Conservation (phyloP, 1,139 yeast species). For the Zygoascus meyerae region DNA sequence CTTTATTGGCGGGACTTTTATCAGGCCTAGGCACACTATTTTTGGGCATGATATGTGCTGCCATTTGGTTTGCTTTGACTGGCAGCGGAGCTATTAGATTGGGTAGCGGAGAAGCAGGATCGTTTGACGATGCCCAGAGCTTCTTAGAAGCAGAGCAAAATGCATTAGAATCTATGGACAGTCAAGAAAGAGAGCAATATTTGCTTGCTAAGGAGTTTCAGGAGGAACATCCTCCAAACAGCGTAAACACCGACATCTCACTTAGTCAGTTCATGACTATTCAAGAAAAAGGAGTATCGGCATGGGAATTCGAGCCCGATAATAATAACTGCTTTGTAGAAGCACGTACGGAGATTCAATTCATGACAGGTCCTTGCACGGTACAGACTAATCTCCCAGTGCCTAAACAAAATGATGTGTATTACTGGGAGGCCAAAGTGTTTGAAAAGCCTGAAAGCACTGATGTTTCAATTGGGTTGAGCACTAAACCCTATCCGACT, state of each 20-base stretch:
- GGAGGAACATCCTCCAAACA: constrained; percentile 42
- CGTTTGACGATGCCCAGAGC: constrained; percentile 60
- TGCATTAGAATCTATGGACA: constrained; percentile 63
- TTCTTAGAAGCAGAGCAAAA: constrained; percentile 60
- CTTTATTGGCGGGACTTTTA: constrained; percentile 33
- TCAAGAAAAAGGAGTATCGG: constrained; percentile 87
- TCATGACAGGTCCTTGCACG: constrained; percentile 64
- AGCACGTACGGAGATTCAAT: constrained; percentile 72
- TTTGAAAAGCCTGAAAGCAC: constrained; percentile 58
- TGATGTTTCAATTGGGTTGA: constrained; percentile 64
- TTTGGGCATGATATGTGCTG: constrained; percentile 30
- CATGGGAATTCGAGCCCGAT: constrained; percentile 88
- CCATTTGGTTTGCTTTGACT: constrained; percentile 32
- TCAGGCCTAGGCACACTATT: constrained; percentile 35
- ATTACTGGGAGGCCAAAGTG: constrained; percentile 81
- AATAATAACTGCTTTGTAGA: constrained; percentile 54
- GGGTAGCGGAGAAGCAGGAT: constrained; percentile 46
- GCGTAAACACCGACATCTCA: constrained; percentile 36
- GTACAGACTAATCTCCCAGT: constrained; percentile 82
- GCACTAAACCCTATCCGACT: constrained; percentile 84
- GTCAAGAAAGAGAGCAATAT: constrained; percentile 38
- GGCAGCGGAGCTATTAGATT: constrained; percentile 35
- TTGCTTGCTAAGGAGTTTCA: constrained; percentile 54
- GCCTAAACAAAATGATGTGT: constrained; percentile 79
- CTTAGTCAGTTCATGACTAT: constrained; percentile 50